Percentiles rank a stretch among this genome's conserved stretches.
Evolutionary conservation across 2,329 filamentous ascomycete species (phyloP).

Genomic region (Ophiostoma fasciatum): DNA sequence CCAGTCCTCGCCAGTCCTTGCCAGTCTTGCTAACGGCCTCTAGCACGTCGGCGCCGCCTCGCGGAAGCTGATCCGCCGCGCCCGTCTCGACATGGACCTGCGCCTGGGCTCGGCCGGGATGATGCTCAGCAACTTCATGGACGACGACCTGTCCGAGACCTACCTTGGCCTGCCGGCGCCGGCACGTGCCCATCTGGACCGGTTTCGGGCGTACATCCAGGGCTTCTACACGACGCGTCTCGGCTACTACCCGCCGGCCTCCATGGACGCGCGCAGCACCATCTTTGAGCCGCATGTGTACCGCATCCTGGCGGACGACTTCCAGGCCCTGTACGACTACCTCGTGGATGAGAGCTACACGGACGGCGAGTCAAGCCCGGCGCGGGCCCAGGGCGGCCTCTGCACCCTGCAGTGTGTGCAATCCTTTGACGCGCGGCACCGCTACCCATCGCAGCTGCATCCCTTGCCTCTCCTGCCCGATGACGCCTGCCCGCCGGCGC

Average conservation of each 20-base stretch:
- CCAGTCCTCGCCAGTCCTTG: neutral
- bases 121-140: conserved; percentile 52
- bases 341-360: conserved; percentile 49
- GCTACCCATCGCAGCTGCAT: conserved; percentile 44
- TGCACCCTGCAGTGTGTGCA: conserved; percentile 54
- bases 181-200: conserved; percentile 52
- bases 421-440: conserved; percentile 48
- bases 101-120: conserved; percentile 42
- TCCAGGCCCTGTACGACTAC: conserved; percentile 54
- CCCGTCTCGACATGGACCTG: conserved; percentile 49
- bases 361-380: conserved; percentile 31
- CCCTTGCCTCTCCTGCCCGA: conserved; percentile 54
- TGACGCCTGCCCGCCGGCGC: too few species aligned
- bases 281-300: conserved; percentile 45
- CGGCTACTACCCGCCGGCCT: conserved; percentile 55
- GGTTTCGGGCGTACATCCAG: conserved; percentile 55
- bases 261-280: conserved; percentile 23
- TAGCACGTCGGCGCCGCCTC: conserved; percentile 38
- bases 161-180: conserved; percentile 48
- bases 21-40: neutral
- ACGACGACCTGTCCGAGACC: conserved; percentile 52
- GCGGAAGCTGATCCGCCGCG: conserved; percentile 48
- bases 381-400: conserved; percentile 48
- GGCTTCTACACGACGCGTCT: conserved; percentile 51
- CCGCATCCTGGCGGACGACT: conserved; percentile 50